Conservation (phyloP, 805 yeast species). For the Wickerhamiella sorbophila region DNA sequence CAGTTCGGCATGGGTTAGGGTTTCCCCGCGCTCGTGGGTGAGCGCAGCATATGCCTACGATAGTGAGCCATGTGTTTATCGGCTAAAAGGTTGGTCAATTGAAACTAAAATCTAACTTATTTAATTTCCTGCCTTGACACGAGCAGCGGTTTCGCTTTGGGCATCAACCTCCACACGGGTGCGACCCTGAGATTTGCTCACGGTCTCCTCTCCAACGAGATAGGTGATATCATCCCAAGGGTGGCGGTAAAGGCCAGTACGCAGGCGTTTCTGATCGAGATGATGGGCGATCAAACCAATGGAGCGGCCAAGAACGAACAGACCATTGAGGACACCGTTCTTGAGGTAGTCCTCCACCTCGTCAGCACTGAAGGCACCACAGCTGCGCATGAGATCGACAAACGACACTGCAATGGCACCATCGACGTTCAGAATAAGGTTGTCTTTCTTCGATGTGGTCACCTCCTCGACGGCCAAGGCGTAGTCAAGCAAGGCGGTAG, state of each 20-base stretch:
- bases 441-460: conserved; percentile 36
- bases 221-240: conserved; percentile 37
- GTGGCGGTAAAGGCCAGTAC: conserved; percentile 34
- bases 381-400: conserved; percentile 31
- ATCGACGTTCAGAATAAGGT: conserved; percentile 32
- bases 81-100: too few species aligned
- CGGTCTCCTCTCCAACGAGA: conserved; percentile 27
- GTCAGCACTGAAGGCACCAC: conserved; percentile 32
- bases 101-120: too few species aligned
- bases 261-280: conserved; percentile 33
- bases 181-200: conserved; percentile 16
- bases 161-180: conserved; percentile 28
- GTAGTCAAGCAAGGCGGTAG: conserved; percentile 30
- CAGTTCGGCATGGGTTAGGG: too few species aligned
- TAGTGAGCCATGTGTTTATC: too few species aligned
- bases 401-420: conserved; percentile 35
- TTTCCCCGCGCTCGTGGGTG: too few species aligned
- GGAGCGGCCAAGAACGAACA: conserved; percentile 33
- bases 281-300: conserved; percentile 35
- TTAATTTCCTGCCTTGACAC: neutral
- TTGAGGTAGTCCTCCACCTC: conserved; percentile 32
- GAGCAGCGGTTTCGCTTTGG: conserved; percentile 6
- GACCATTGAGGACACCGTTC: conserved; percentile 34
- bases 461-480: conserved; percentile 36
- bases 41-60: too few species aligned